A percentile compares a stretch with the other conserved stretches of the same genome.
phyloP scores from a whole-genome alignment of 345 rosid species.

The Hibiscus syriacus region DNA sequence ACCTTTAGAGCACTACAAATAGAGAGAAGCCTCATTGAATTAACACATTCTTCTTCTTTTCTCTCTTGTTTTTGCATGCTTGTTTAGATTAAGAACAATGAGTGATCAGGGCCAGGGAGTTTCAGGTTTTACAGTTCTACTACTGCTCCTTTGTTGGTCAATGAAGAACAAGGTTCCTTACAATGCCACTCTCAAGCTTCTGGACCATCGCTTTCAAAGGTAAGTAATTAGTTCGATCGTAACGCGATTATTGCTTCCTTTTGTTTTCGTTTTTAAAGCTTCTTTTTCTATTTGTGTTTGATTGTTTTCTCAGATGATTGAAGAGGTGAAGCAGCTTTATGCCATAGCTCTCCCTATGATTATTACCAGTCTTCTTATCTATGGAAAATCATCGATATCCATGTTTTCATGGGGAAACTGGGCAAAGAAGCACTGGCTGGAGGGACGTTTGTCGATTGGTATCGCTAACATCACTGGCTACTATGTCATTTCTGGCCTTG shows the following conservation, averaged over 20 bases:
- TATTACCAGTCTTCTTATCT: slow-evolving; percentile 38
- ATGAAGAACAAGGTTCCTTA: slow-evolving; percentile 10
- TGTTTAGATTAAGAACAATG: slow-evolving; percentile 6
- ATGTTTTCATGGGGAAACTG: slow-evolving; percentile 46
- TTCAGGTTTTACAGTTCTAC: background rate
- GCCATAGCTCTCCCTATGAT: too few relatives aligned
- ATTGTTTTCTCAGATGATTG: slow-evolving; percentile 30
- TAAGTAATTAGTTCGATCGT: too few relatives aligned
- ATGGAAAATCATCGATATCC: slow-evolving; percentile 39
- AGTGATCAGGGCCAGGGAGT: background rate
- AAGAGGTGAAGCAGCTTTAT: slow-evolving; percentile 40
- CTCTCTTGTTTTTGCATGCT: background rate
- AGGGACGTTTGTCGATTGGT: too few relatives aligned
- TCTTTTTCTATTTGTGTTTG: background rate
- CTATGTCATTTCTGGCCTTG: slow-evolving; percentile 44
- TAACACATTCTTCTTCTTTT: too few relatives aligned
- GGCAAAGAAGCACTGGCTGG: slow-evolving; percentile 30
- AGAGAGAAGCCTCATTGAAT: too few relatives aligned
- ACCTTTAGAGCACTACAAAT: too few relatives aligned
- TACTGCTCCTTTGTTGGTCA: slow-evolving; percentile 22
- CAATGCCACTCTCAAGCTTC: slow-evolving; percentile 8
- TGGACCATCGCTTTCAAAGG: slow-evolving; percentile 31
- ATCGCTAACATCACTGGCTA: slow-evolving; percentile 24
- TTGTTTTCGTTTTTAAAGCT: background rate
- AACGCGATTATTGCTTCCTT: background rate